These are phyloP conservation scores for Dimocarpus longan DNA, from an alignment of 345 rosid genomes.

Conservation along the genomic window DNA sequence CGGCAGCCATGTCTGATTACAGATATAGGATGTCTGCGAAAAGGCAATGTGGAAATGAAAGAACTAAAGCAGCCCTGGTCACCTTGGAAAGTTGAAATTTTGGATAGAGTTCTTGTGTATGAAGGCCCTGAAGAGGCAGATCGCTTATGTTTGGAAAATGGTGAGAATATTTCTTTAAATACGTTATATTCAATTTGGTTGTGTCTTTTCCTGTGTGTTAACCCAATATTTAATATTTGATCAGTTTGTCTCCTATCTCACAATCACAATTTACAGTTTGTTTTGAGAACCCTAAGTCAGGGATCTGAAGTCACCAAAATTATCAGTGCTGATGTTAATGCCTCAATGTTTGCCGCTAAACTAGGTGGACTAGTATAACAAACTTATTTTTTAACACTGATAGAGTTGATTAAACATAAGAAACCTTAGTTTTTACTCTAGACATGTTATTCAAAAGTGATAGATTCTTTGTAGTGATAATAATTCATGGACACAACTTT, in stretches of 20 bases:
- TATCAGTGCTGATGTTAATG: not conserved
- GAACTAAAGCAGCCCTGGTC: slow-evolving; percentile 40
- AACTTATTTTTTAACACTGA: not conserved
- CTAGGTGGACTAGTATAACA: not conserved
- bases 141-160: slow-evolving; percentile 74
- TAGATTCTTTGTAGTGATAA: not conserved
- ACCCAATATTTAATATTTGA: slow-evolving; percentile 5
- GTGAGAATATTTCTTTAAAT: slow-evolving; percentile 47
- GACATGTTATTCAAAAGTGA: not conserved
- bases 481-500: slow-evolving; percentile 1
- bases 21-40: slow-evolving; percentile 30
- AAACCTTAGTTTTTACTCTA: not conserved
- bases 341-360: not conserved
- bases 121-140: slow-evolving; percentile 94
- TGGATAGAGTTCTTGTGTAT: slow-evolving; percentile 83
- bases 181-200: slow-evolving; percentile 4
- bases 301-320: slow-evolving; percentile 9
- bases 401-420: not conserved
- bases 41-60: slow-evolving; percentile 30
- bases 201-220: slow-evolving; percentile 10
- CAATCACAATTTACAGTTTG: slow-evolving; percentile 1
- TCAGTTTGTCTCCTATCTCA: not conserved
- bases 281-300: not conserved
- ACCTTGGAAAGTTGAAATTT: slow-evolving; percentile 81
- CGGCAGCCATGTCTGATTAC: slow-evolving; percentile 40